Base-by-base conservation (phyloP, 345 rosid species). In the Raphanus raphanistrum region DNA sequence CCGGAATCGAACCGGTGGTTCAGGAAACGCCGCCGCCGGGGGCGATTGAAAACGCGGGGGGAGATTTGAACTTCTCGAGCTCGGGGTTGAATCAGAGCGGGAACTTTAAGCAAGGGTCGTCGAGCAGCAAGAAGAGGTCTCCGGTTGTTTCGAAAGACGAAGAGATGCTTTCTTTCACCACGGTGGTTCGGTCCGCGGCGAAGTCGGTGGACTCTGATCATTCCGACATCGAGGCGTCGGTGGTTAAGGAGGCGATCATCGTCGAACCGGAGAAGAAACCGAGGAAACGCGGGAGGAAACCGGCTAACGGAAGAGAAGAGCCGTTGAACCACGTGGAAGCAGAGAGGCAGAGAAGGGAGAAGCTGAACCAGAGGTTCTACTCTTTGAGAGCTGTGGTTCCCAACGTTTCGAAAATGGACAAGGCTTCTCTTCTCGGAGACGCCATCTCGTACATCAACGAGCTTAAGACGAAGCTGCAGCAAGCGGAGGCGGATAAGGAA, bases 291-390 rank as follows among this genome's bases (percentile, higher is more conserved):
- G 99, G 99, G 11, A 83, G 99, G 45, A 96, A 96, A 72, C 99
- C 99, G 0, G 99, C 99, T 0, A 96, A 96, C 45, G 99, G 99
- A 8, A 83, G 99, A 80, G 99, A 96, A 79, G 98, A 96, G 84
- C 99, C 99, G 0, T 69, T 96, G 85, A 96, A 96, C 82, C 99
- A 96, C n/a, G 99, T 96, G 0, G 99, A 96, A 84, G 99, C 99
- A 16, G 99, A 96, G 87, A 89, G 99, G 15, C 99, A 96, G 80
- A 90, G 99, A 85, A 88, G 99, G 61, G 99, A 96, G 92, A 96
- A 93, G 85, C 90, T 96, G 12, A 96, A 96, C 82, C 99, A 93
- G 86, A 84, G 88, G 75, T 96, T 96, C 81, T 96, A 96, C 28
- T 89, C 99, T 0, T 67, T 96, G 57, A 85, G 99, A 78, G 98